Conservation (phyloP, 805 yeast genomes). For the Kuraishia ogatae region DNA sequence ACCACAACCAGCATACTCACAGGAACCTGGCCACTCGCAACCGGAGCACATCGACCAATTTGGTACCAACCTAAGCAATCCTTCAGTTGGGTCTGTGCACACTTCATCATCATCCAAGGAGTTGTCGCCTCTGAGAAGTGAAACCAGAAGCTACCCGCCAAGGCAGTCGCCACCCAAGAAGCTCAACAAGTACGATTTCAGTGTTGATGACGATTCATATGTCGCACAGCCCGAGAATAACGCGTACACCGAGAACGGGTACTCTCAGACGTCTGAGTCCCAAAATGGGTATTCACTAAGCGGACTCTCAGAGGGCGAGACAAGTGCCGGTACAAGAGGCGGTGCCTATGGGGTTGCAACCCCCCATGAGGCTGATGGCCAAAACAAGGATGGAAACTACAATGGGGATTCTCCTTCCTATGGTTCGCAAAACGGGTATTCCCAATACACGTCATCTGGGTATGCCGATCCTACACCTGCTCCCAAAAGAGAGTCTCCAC, state of each 20-base stretch:
- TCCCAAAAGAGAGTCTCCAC: background rate
- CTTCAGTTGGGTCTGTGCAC: background rate
- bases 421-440: too few relatives aligned
- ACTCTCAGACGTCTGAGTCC: background rate
- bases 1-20: too few relatives aligned
- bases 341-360: too few relatives aligned
- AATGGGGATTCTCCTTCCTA: too few relatives aligned
- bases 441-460: background rate
- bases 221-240: background rate
- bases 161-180: slow-evolving; percentile 4
- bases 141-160: background rate
- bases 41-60: background rate
- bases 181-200: slow-evolving; percentile 23
- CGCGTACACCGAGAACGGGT: background rate
- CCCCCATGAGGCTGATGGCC: too few relatives aligned
- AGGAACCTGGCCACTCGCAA: background rate
- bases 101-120: slow-evolving; percentile 1
- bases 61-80: background rate
- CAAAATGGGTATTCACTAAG: too few relatives aligned
- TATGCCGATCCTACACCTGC: background rate
- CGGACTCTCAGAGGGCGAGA: too few relatives aligned
- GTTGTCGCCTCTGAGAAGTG: slow-evolving; percentile 1
- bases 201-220: slow-evolving; percentile 17
- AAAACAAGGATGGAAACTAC: too few relatives aligned
- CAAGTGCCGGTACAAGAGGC: too few relatives aligned